These are phyloP conservation scores for Monascus purpureus DNA, from an alignment of 495 filamentous ascomycete genomes.

Conservation along the genomic window DNA sequence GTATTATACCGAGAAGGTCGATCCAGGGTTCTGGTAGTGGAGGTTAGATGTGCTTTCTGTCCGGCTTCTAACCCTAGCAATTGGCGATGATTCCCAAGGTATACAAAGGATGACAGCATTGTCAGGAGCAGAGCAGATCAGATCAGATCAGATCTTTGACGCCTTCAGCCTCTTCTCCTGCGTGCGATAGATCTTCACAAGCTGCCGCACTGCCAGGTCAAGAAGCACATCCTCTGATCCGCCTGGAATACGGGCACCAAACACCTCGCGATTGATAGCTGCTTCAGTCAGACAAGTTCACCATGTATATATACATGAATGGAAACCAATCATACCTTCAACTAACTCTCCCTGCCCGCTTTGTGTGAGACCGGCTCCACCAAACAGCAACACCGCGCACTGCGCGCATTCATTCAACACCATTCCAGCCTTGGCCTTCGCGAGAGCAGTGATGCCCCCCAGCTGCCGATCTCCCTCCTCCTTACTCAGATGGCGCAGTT, in stretches of 20 bases:
- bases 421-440: constrained; percentile 57
- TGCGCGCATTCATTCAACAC: constrained; percentile 58
- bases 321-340: constrained; percentile 36
- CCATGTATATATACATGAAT: no score
- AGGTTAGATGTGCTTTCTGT: no score
- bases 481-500: constrained; percentile 48
- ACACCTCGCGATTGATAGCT: constrained; percentile 55
- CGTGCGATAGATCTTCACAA: constrained; percentile 56
- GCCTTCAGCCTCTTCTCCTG: constrained; percentile 49
- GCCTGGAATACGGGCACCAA: constrained; percentile 48
- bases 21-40: no score
- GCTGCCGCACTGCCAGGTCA: constrained; percentile 53
- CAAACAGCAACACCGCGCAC: constrained; percentile 53
- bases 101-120: no score
- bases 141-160: no score
- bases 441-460: constrained; percentile 54
- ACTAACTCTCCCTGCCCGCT: constrained; percentile 55
- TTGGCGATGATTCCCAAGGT: no score
- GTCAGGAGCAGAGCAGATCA: no score
- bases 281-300: no score
- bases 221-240: constrained; percentile 66
- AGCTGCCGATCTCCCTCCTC: constrained; percentile 49
- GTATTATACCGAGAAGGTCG: no score
- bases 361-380: constrained; percentile 57
- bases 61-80: no score